Base-by-base conservation (phyloP, 2,329 filamentous ascomycete genomes). In the Xylogone sp. region DNA sequence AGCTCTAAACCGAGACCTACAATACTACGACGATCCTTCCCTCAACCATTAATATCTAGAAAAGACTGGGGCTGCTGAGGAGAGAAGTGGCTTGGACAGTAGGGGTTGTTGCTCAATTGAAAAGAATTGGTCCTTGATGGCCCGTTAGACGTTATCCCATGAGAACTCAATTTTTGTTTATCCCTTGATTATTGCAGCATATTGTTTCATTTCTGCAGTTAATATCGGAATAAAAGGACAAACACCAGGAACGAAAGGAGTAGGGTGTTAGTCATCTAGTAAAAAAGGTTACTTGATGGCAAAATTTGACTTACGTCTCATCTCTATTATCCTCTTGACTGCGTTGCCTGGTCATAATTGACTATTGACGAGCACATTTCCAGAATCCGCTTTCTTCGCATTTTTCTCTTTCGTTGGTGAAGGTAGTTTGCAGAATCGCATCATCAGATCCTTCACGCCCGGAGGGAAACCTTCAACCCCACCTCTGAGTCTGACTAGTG, bases 51-150 rank as follows among this genome's bases (percentile, higher is more conserved):
- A 22, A 21, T 10, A 42, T 16, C 2, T 22, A 39, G 46, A 39
- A 21, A 2, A 43, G 21, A 18, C 29, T 39, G 18, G 42, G 39
- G 19, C 29, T 31, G n/a, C 29, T 6, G 20, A 48, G 42, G 19
- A 31, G n/a, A 20, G 45, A 46, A 20, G 45, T 7, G 46, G 39
- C 10, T 21, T 21, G 2, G n/a, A 21, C 13, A 48, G 39, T 5
- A n/a, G n/a, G 29, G 46, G 46, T 29, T 39, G 1, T 21, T 39
- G 19, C 45, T 47, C 39, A 48, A 48, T 31, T 29, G 16, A 18
- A 43, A 48, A 21, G 39, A 48, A 20, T 22, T 48, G 29, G 21
- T 48, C 18, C 21, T 31, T 31, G 46, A 48, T 48, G 46, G 46
- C 21, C 46, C 46, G 16, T 48, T 22, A 29, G 42, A 48, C n/a